phyloP scores from a whole-genome alignment of 2,329 filamentous ascomycete species.

The Fusarium denticulatum region DNA sequence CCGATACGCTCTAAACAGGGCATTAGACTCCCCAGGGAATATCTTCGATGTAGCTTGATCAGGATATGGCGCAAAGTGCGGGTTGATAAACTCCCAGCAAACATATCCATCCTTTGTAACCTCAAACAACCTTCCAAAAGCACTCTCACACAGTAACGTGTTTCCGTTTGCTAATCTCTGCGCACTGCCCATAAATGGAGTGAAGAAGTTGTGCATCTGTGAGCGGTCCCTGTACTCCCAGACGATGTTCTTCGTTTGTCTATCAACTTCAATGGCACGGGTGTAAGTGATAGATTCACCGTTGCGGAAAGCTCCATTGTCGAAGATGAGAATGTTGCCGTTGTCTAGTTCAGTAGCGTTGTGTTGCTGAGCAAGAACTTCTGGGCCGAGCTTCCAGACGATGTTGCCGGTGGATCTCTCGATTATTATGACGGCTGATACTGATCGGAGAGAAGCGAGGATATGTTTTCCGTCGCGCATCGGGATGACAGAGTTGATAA shows the following conservation, averaged over 20 bases:
- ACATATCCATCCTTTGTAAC: slow-evolving; percentile 41
- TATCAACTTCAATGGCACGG: slow-evolving; percentile 41
- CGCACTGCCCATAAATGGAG: slow-evolving; percentile 46
- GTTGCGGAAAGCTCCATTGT: slow-evolving; percentile 44
- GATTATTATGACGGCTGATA: slow-evolving; percentile 45
- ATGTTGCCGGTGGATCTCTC: slow-evolving; percentile 41
- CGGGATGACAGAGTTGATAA: slow-evolving; percentile 45
- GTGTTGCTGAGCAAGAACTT: slow-evolving; percentile 44
- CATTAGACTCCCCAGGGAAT: slow-evolving; percentile 46
- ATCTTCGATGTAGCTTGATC: slow-evolving; percentile 39
- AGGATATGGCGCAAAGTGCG: slow-evolving; percentile 41
- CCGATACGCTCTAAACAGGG: slow-evolving; percentile 42
- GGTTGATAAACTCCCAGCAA: slow-evolving; percentile 47
- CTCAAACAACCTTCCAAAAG: slow-evolving; percentile 43
- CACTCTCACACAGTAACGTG: slow-evolving; percentile 44
- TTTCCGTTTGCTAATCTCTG: slow-evolving; percentile 44
- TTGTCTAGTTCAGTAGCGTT: slow-evolving; percentile 45
- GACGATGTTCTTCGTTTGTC: slow-evolving; percentile 37
- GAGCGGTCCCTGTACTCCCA: slow-evolving; percentile 46
- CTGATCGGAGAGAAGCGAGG: slow-evolving; percentile 44
- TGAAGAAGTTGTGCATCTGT: slow-evolving; percentile 46
- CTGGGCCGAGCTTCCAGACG: slow-evolving; percentile 41
- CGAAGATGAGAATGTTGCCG: slow-evolving; percentile 47
- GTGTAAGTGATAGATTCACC: slow-evolving; percentile 45
- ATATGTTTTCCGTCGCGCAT: slow-evolving; percentile 44